Conservation (phyloP, 352 stramenopile genomes). For the Phytophthora citrophthora region DNA sequence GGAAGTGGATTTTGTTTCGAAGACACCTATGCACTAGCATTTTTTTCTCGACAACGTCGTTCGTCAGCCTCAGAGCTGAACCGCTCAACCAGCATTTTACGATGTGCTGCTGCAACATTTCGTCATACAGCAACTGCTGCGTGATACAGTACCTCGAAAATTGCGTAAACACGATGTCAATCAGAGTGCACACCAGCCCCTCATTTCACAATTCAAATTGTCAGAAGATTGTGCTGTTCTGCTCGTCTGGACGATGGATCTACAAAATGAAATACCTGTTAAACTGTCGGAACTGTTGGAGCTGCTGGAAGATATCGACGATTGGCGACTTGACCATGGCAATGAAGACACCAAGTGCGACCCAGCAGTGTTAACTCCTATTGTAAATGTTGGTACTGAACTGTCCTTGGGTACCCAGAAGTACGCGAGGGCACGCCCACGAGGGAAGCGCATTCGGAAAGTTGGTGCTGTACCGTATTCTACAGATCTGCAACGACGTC, state of each 20-base stretch:
- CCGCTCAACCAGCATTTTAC: background rate
- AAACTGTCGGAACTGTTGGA: conserved; percentile 4
- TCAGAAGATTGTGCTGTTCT: background rate
- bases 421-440: background rate
- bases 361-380: background rate
- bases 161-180: conserved; percentile 1
- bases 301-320: conserved; percentile 3
- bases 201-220: conserved; percentile 9
- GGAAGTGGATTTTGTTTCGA: background rate
- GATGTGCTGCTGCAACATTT: conserved; percentile 1
- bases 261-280: background rate
- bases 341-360: background rate
- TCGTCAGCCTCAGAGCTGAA: background rate
- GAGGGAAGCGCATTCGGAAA: conserved; percentile 21
- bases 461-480: conserved; percentile 22
- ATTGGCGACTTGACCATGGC: background rate
- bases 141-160: background rate
- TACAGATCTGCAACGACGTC: conserved; percentile 16
- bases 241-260: conserved; percentile 1
- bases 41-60: background rate
- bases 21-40: background rate
- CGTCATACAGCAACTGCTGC: background rate
- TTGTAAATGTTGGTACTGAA: background rate
- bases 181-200: background rate
- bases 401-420: background rate